These are phyloP conservation scores for Diaporthe vexans DNA, from an alignment of 2,329 filamentous ascomycete genomes.

Conservation along the genomic window DNA sequence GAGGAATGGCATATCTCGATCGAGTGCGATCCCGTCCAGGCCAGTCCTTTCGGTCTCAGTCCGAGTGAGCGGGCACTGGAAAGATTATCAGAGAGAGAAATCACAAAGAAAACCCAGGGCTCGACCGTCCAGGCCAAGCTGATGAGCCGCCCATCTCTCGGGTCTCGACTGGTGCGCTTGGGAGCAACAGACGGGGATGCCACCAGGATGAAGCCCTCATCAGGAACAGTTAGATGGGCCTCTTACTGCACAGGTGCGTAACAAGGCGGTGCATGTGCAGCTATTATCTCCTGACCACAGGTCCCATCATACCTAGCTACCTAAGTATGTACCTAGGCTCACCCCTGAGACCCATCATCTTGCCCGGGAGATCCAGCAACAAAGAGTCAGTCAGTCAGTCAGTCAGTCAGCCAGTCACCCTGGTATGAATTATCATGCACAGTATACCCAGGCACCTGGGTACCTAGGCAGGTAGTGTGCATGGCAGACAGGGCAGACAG, in stretches of 20 bases:
- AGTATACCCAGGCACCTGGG: too few species aligned
- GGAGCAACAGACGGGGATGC: too few species aligned
- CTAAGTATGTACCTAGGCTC: too few species aligned
- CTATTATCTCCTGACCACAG: too few species aligned
- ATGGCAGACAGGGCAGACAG: too few species aligned
- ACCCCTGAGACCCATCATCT: not conserved
- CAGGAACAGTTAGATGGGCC: conserved; percentile 8
- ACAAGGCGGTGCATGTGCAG: too few species aligned
- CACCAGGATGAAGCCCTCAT: not conserved
- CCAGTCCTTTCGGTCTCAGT: conserved; percentile 18
- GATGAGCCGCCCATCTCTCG: not conserved
- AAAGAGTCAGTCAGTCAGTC: not conserved
- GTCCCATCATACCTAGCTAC: too few species aligned
- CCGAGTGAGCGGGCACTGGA: not conserved
- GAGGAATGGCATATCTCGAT: not conserved
- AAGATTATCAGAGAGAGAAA: not conserved
- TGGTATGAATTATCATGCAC: too few species aligned
- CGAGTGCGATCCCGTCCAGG: not conserved
- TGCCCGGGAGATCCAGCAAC: conserved; percentile 4
- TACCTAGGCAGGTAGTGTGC: too few species aligned
- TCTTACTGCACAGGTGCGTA: too few species aligned
- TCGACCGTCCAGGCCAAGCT: too few species aligned
- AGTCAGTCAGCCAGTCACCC: not conserved
- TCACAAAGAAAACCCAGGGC: not conserved
- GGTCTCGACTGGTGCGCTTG: conserved; percentile 18